Evolutionary conservation across 2,329 filamentous ascomycete genomes (phyloP).

Genomic region (Nigrospora oryzae): DNA sequence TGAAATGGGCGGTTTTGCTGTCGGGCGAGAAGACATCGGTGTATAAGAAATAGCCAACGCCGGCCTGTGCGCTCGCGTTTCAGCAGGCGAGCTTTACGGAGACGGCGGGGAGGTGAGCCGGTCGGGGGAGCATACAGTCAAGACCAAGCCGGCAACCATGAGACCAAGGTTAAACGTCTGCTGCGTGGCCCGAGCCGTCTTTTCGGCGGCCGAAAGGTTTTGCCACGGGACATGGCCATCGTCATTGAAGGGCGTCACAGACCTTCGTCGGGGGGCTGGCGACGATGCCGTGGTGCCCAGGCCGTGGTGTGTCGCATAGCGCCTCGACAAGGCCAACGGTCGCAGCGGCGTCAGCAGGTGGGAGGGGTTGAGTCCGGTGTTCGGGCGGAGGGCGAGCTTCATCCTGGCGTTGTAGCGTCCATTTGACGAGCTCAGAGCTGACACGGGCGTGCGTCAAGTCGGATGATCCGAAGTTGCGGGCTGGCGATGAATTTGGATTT

Average conservation of each 20-base stretch:
- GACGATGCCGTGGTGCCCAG: slow-evolving; percentile 20
- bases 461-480: not conserved
- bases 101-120: not conserved
- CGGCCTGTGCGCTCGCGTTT: slow-evolving; percentile 41
- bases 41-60: slow-evolving; percentile 72
- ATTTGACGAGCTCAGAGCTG: slow-evolving; percentile 15
- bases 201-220: slow-evolving; percentile 67
- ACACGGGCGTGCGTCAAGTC: not conserved
- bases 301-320: slow-evolving; percentile 51
- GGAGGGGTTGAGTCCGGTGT: slow-evolving; percentile 23
- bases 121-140: slow-evolving; percentile 52
- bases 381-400: slow-evolving; percentile 30
- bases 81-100: not conserved
- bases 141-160: slow-evolving; percentile 62
- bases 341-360: slow-evolving; percentile 22
- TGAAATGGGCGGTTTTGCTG: slow-evolving; percentile 83
- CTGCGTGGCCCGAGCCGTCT: slow-evolving; percentile 76
- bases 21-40: slow-evolving; percentile 76
- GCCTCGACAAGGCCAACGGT: slow-evolving; percentile 31
- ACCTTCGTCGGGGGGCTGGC: slow-evolving; percentile 47
- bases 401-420: slow-evolving; percentile 31
- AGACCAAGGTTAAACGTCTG: slow-evolving; percentile 84
- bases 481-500: too few relatives aligned
- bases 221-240: slow-evolving; percentile 76
- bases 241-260: slow-evolving; percentile 79